Evolutionary conservation across 441 rosid genomes (phyloP), one percentile per base, ranked within the genome.

Genomic region (Arabidopsis lyrata): DNA sequence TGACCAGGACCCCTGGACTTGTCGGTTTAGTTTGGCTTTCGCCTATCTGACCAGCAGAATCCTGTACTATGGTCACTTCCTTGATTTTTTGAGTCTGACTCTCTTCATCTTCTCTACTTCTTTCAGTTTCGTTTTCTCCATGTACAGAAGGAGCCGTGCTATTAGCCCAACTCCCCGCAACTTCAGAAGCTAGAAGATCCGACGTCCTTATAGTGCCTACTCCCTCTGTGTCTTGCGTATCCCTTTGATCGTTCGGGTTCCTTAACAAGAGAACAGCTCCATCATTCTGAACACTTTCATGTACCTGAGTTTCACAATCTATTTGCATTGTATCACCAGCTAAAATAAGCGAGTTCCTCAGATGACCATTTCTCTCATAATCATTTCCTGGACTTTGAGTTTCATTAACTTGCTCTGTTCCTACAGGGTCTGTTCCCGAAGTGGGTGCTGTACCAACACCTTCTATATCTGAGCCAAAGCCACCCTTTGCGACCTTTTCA

Each of bases 101-200:
- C 67, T 75, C 82, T 35, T 82, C 82, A 56, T 79, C 80, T 14
- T 80, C 85, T 73, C 86, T 76, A 72, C 66, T 77, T 76, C 76
- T 72, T 47, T 83, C 91, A 41, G 86, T 85, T 70, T 83, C 98
- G 70, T 91, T 86, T 60, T 91, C 93, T 63, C 89, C 96, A 16
- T 85, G 86, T 35, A 85, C 88, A 42, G 95, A 95, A 62, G 97
- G 96, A 78, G 86, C 92, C 35, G 97, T 88, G 81, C 97, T 85
- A 78, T 78, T 70, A 78, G 87, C 95, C 99, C 98, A 92, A 73
- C 98, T 92, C 68, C 98, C 97, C 49, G 78, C 87, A 81, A 81
- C 92, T 84, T 95, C 98, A 15, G 99, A 91, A 62, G 97, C 83
- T 78, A 91, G 66, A 71, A 95, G 98, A 68, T 95, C 99, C 0